Conservation (phyloP, 2,329 filamentous ascomycete genomes). For the Alternaria sp. region DNA sequence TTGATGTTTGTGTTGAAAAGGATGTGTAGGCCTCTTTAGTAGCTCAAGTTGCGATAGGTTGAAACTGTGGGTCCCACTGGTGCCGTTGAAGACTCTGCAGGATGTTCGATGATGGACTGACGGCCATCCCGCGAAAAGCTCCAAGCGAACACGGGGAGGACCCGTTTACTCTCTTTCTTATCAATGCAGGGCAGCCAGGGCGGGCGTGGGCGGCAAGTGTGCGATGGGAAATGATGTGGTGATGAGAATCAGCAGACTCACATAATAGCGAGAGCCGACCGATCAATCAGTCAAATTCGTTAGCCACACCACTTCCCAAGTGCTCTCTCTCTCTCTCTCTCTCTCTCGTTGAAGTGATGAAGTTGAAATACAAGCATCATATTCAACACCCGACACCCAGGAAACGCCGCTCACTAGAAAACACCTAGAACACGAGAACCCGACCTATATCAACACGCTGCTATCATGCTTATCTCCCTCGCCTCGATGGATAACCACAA, state of each 20-base stretch:
- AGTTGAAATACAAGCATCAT: background rate
- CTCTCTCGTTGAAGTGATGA: background rate
- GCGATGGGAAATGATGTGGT: slow-evolving; percentile 10
- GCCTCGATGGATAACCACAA: background rate
- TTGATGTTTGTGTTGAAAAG: background rate
- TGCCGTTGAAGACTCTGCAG: slow-evolving; percentile 8
- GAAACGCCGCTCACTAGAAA: slow-evolving; percentile 5
- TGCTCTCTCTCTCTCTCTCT: no score
- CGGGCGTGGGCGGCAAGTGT: slow-evolving; percentile 3
- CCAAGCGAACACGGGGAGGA: slow-evolving; percentile 11
- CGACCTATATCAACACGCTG: background rate
- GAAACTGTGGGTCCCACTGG: slow-evolving; percentile 2
- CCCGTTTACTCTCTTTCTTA: slow-evolving; percentile 10
- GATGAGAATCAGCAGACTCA: slow-evolving; percentile 5
- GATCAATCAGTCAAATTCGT: background rate
- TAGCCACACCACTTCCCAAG: no score
- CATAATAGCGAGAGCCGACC: background rate
- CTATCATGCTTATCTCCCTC: slow-evolving; percentile 1
- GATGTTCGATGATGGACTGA: background rate
- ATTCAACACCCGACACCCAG: background rate
- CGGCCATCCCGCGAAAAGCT: slow-evolving; percentile 5
- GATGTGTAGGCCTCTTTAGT: background rate
- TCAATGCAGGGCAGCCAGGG: slow-evolving; percentile 12
- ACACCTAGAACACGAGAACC: background rate
- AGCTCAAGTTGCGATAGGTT: slow-evolving; percentile 4